phyloP scores from a whole-genome alignment of 768 basidiomycete species.

The Galerina sulciceps region DNA sequence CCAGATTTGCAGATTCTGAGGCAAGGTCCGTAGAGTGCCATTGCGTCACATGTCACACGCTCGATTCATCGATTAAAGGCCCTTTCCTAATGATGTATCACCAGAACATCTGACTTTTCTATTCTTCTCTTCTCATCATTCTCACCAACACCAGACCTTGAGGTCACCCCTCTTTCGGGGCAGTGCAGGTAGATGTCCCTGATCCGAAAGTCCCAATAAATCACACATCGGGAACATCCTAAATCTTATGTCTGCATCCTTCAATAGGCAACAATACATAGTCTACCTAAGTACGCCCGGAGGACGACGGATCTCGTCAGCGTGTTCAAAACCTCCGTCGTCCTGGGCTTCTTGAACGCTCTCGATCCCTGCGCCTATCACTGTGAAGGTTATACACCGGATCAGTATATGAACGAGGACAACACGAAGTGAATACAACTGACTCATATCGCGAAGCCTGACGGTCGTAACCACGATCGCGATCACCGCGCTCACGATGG shows the following conservation, averaged over 20 bases:
- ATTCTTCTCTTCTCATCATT: background rate
- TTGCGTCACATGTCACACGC: conserved; percentile 26
- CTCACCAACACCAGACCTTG: background rate
- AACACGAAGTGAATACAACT: conserved; percentile 36
- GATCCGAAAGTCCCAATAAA: conserved; percentile 19
- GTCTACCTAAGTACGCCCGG: too few relatives aligned
- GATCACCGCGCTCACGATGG: conserved; percentile 66
- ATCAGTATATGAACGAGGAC: conserved; percentile 32
- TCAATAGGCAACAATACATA: background rate
- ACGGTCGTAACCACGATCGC: conserved; percentile 72
- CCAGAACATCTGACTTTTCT: conserved; percentile 1
- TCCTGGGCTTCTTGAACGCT: conserved; percentile 75
- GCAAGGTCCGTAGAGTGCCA: conserved; percentile 19
- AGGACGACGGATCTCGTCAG: background rate
- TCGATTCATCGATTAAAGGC: conserved; percentile 17
- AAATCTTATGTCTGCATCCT: conserved; percentile 1
- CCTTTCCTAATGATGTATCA: background rate
- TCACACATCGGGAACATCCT: conserved; percentile 19
- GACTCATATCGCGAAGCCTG: conserved; percentile 76
- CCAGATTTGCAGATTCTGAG: conserved; percentile 19
- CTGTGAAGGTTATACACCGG: conserved; percentile 37
- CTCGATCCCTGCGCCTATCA: conserved; percentile 73
- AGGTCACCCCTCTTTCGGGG: conserved; percentile 4
- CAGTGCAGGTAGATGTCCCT: conserved; percentile 6
- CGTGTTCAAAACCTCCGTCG: conserved; percentile 58